Conservation (phyloP, 164 flowering plant species). For the Annona cherimola region DNA sequence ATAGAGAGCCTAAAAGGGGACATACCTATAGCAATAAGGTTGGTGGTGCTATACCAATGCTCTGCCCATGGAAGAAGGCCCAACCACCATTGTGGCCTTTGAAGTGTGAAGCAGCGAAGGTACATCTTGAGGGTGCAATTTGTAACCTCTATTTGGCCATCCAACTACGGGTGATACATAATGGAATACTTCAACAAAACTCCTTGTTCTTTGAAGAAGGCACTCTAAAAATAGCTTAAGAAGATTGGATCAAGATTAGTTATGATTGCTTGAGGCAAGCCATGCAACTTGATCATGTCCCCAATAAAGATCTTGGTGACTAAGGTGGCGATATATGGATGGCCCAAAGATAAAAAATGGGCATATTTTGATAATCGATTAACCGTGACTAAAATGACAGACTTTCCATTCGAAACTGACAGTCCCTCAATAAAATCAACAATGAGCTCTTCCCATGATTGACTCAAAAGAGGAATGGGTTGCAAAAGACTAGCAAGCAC, state of each 20-base stretch:
- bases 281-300: constrained; percentile 3
- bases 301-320: constrained; percentile 1
- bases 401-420: background rate
- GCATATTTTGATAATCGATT: constrained; percentile 1
- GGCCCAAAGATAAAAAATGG: background rate
- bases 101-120: constrained; percentile 2
- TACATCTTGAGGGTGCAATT: background rate
- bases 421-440: constrained; percentile 7
- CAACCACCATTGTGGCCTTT: background rate
- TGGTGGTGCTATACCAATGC: constrained; percentile 3
- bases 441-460: background rate
- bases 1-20: constrained; percentile 2
- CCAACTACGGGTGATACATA: background rate
- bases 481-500: background rate
- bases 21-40: background rate
- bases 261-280: constrained; percentile 5
- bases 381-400: constrained; percentile 1
- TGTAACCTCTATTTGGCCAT: constrained; percentile 6
- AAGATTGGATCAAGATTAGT: constrained; percentile 7
- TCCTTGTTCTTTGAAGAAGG: background rate
- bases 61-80: constrained; percentile 3
- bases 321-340: background rate
- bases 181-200: background rate
- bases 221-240: constrained; percentile 3
- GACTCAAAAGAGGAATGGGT: background rate